Conservation (phyloP, 345 rosid species). For the Hypericum androsaemum region DNA sequence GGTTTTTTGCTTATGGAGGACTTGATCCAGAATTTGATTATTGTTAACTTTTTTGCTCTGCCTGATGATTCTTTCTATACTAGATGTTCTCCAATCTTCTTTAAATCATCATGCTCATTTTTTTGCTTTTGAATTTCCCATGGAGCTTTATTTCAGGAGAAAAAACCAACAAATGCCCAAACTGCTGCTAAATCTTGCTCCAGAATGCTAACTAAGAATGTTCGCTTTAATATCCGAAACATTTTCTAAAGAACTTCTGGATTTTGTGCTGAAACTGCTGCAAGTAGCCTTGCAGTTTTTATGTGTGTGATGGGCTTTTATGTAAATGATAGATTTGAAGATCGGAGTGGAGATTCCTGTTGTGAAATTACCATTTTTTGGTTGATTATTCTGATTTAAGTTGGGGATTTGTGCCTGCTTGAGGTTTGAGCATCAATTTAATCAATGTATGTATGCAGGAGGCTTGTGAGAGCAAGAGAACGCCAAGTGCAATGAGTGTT, state of each 20-base stretch:
- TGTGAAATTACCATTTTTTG: too few species aligned
- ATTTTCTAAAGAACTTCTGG: background rate
- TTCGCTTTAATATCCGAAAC: conserved; percentile 11
- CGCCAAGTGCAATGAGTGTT: conserved; percentile 18
- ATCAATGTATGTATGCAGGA: conserved; percentile 13
- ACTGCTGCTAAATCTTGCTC: conserved; percentile 66
- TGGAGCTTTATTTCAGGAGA: conserved; percentile 40
- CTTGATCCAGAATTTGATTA: too few species aligned
- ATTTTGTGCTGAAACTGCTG: background rate
- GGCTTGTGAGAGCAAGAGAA: conserved; percentile 21
- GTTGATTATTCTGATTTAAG: background rate
- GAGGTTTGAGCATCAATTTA: background rate
- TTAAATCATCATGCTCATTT: conserved; percentile 3
- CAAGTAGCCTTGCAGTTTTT: background rate
- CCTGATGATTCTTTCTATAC: too few species aligned
- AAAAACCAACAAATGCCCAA: conserved; percentile 64
- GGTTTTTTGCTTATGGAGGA: too few species aligned
- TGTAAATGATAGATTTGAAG: too few species aligned
- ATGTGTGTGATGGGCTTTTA: too few species aligned
- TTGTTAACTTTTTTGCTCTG: too few species aligned
- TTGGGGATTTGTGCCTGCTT: background rate
- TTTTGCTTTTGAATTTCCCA: background rate
- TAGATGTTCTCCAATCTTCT: background rate
- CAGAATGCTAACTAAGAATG: conserved; percentile 61
- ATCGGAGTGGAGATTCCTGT: too few species aligned